phyloP scores from a whole-genome alignment of 345 rosid genomes.

The Gossypium mustelinum region DNA sequence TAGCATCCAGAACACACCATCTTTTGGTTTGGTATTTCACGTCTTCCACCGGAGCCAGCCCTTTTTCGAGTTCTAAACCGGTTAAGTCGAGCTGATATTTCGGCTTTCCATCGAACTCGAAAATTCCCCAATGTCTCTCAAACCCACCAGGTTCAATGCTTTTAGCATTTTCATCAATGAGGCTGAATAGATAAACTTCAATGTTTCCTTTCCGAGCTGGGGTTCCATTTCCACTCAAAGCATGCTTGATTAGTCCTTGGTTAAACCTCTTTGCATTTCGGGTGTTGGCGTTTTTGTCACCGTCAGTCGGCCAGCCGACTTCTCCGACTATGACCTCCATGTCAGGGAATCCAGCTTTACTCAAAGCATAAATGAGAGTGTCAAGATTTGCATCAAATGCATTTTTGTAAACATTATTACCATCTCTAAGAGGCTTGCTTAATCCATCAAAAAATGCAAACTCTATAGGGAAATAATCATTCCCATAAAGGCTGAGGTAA shows the following conservation, averaged over 20 bases:
- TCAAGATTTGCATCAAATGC: slow-evolving; percentile 23
- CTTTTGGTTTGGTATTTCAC: slow-evolving; percentile 13
- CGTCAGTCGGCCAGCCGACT: slow-evolving; percentile 23
- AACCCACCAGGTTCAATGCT: slow-evolving; percentile 19
- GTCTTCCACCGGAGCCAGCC: slow-evolving; percentile 13
- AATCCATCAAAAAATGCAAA: slow-evolving; percentile 47
- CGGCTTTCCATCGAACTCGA: slow-evolving; percentile 19
- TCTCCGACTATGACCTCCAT: slow-evolving; percentile 19
- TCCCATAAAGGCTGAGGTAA: slow-evolving; percentile 41
- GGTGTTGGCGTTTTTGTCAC: slow-evolving; percentile 19
- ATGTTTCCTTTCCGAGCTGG: slow-evolving; percentile 12
- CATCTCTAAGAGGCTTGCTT: slow-evolving; percentile 15
- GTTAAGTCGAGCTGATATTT: slow-evolving; percentile 17
- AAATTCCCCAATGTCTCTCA: slow-evolving; percentile 25
- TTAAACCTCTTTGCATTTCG: slow-evolving; percentile 19
- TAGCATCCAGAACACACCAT: slow-evolving; percentile 15
- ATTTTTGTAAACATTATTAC: slow-evolving; percentile 9
- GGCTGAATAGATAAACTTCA: slow-evolving; percentile 20
- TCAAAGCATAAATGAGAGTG: slow-evolving; percentile 12
- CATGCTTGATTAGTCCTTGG: slow-evolving; percentile 17
- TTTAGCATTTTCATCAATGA: slow-evolving; percentile 20
- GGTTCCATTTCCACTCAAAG: slow-evolving; percentile 16
- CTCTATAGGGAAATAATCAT: slow-evolving; percentile 36
- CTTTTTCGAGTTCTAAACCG: slow-evolving; percentile 8
- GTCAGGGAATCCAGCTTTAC: slow-evolving; percentile 15